Base-by-base conservation (phyloP, 331 rosid genomes). In the Acacia pycnantha region DNA sequence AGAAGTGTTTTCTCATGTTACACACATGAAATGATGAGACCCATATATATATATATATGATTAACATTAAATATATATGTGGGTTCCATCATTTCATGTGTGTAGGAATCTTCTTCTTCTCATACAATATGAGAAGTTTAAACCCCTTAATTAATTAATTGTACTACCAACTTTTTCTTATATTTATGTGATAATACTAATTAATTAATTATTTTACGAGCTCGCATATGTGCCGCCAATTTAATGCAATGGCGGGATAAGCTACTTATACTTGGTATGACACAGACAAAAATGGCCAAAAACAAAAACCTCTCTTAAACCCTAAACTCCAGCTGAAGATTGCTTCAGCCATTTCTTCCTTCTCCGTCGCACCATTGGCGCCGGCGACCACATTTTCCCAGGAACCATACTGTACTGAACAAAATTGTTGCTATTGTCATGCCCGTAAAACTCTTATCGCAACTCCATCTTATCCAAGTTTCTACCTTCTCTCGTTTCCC, bases 381-480 rank as follows among this genome's bases (percentile, higher is more conserved):
- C n/a, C 24, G 59, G 24, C 41, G 8, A 21, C 29, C 31, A 5
- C 29, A 40, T 21, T 10, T 68, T 22, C 11, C 26, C 21, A 22
- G 37, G 9, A 24, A 10, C 58, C 76, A 13, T 1, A 44, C 58
- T 44, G 11, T 46, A 14, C 13, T 46, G 15, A 71, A 33, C 8
- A 12, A 62, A 64, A 70, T 18, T 46, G 22, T 14, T 14, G 15
- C 0, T 26, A 44, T 72, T 18, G 67, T 56, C 6, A 93, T 91
- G 92, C 94, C 90, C 78, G 46, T 84, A 35, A 88, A 88, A 59
- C 84, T 95, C 75, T 48, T 90, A 5, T 91, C 94, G 8, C 95
- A 90, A 16, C 73, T 93, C 22, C 94, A 88, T 75, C 88, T 90
- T 64, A 89, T 92, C 46, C 87, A 81, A 73, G 69, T 77, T 19